phyloP scores from a whole-genome alignment of 2,329 filamentous ascomycete species.

The Claviceps digitariae region DNA sequence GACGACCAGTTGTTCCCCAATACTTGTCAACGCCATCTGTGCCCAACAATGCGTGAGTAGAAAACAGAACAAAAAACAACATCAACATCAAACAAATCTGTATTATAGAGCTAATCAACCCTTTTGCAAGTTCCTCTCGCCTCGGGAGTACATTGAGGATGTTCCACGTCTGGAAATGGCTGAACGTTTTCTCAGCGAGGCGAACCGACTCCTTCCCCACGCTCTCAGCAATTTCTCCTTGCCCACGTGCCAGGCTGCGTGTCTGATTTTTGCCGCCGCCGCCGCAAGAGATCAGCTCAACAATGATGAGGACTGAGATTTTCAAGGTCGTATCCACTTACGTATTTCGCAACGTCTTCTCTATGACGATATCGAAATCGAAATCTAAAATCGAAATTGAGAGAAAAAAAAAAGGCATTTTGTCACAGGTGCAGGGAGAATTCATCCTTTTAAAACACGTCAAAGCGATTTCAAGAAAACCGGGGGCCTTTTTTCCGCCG shows the following conservation, averaged over 20 bases:
- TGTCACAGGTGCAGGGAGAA: not conserved
- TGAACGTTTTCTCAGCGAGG: constrained; percentile 1
- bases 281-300: constrained; percentile 3
- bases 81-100: not conserved
- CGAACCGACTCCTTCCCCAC: constrained; percentile 1
- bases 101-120: not conserved
- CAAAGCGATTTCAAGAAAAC: not conserved
- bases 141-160: not conserved
- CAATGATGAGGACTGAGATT: not conserved
- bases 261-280: constrained; percentile 3
- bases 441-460: not conserved
- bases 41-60: constrained; percentile 5
- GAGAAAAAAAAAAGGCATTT: not conserved
- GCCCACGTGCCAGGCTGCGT: constrained; percentile 1
- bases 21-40: constrained; percentile 5
- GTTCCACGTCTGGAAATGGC: constrained; percentile 2
- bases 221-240: not conserved
- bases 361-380: no score
- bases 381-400: no score
- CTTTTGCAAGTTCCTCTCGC: constrained; percentile 3
- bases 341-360: not conserved
- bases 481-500: not conserved
- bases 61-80: not conserved
- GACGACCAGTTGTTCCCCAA: constrained; percentile 1
- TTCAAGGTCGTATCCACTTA: no score